These are phyloP conservation scores for Pezicula rhizophila DNA, from an alignment of 2,329 filamentous ascomycete species.

Conservation along the genomic window DNA sequence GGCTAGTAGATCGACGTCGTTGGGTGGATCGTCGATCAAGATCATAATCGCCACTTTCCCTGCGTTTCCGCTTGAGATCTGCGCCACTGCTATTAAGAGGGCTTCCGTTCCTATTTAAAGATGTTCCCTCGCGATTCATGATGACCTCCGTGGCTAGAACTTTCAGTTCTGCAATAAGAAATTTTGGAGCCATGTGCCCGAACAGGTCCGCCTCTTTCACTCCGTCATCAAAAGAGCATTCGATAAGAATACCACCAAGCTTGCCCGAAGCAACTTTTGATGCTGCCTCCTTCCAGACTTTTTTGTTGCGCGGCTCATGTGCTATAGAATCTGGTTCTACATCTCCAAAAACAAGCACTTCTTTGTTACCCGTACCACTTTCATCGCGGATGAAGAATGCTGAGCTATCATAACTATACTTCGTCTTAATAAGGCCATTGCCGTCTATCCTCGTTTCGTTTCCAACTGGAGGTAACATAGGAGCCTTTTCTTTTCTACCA, in stretches of 20 bases:
- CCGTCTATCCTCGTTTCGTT: no score
- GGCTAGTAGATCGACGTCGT: not conserved
- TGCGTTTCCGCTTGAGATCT: not conserved
- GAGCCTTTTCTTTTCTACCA: constrained; percentile 4
- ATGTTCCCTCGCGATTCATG: constrained; percentile 1
- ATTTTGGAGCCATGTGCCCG: constrained; percentile 80
- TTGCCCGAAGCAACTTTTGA: constrained; percentile 70
- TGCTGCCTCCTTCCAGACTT: constrained; percentile 83
- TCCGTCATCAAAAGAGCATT: constrained; percentile 86
- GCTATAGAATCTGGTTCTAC: constrained; percentile 89
- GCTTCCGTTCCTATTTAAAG: constrained; percentile 57
- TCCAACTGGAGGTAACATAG: no score
- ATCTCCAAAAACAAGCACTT: constrained; percentile 92
- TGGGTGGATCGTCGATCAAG: not conserved
- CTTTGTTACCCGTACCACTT: constrained; percentile 48
- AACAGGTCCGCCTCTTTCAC: constrained; percentile 74
- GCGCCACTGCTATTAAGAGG: not conserved
- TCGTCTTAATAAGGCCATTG: constrained; percentile 26
- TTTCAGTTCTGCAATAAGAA: constrained; percentile 72
- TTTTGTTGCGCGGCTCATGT: constrained; percentile 70
- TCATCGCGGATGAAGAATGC: constrained; percentile 88
- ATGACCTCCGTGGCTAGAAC: constrained; percentile 49
- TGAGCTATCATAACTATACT: constrained; percentile 78
- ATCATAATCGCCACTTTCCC: not conserved
- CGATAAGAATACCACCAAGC: constrained; percentile 82